A percentile compares a stretch with the other conserved stretches of the same genome.
phyloP scores from a whole-genome alignment of 2,329 filamentous ascomycete species.

The Aureobasidium subglaciale region DNA sequence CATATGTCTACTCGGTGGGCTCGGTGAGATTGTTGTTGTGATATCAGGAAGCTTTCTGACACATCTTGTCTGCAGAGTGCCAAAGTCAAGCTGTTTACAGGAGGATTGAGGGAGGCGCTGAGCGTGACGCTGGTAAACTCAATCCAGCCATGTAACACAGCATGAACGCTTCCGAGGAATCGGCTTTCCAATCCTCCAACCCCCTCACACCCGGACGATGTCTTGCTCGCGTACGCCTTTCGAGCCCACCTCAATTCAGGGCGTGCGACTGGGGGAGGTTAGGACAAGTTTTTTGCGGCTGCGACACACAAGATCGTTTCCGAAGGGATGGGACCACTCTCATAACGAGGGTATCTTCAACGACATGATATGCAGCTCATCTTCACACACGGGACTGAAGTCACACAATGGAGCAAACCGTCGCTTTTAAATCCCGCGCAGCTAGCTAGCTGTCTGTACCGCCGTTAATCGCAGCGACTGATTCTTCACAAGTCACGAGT shows the following conservation, averaged over 20 bases:
- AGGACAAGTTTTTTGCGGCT: no score
- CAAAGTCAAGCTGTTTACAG: neutral
- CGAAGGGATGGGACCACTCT: neutral
- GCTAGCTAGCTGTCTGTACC: neutral
- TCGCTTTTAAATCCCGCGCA: neutral
- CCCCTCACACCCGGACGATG: neutral
- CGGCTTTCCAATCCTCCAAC: neutral
- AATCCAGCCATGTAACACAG: neutral
- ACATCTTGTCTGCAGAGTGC: neutral
- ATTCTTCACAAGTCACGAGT: neutral
- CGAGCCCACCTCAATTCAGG: no score
- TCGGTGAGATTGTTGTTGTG: neutral
- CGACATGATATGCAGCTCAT: neutral
- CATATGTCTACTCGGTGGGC: neutral
- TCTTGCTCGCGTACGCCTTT: no score
- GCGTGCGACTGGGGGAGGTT: no score
- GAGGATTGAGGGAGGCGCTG: neutral
- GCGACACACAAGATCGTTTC: neutral
- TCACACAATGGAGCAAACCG: neutral
- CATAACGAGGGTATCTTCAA: neutral
- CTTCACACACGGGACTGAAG: neutral
- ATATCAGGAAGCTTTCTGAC: neutral
- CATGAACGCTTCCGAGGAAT: neutral
- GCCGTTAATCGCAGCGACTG: neutral
- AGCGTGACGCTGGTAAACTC: neutral